Conservation (phyloP, 495 filamentous ascomycete species). For the Niebla homalea region DNA sequence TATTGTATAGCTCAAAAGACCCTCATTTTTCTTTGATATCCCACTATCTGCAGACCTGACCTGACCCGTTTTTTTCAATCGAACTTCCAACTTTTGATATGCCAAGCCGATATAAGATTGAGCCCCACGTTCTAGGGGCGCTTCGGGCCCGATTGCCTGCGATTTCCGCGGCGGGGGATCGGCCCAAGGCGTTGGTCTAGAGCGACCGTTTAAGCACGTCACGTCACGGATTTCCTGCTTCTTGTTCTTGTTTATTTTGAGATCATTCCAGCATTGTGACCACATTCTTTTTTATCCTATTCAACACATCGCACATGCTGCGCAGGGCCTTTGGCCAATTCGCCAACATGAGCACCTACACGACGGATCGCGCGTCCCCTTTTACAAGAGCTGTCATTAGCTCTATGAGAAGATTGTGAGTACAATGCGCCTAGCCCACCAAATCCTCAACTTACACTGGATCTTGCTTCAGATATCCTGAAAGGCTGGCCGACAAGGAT, state of each 20-base stretch:
- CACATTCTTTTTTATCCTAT: neutral
- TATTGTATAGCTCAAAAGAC: too few species aligned
- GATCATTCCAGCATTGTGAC: neutral
- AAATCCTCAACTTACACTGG: neutral
- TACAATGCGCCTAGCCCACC: slow-evolving; percentile 7
- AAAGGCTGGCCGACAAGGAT: slow-evolving; percentile 73
- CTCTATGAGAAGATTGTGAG: slow-evolving; percentile 73
- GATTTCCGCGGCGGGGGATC: too few species aligned
- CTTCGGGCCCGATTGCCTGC: too few species aligned
- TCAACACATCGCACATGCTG: slow-evolving; percentile 9
- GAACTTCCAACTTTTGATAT: neutral
- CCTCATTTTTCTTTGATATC: too few species aligned
- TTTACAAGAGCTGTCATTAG: slow-evolving; percentile 69
- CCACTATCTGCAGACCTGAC: too few species aligned
- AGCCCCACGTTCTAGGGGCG: too few species aligned
- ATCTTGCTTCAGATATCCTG: slow-evolving; percentile 56
- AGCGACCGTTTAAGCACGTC: neutral
- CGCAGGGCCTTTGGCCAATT: slow-evolving; percentile 6
- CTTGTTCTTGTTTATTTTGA: neutral
- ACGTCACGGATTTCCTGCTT: neutral
- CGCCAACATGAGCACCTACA: slow-evolving; percentile 19
- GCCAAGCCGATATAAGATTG: too few species aligned
- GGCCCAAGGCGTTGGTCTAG: neutral
- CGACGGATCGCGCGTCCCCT: slow-evolving; percentile 35
- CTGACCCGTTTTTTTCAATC: too few species aligned